phyloP scores from a whole-genome alignment of 176 grass and related monocot genomes.

The Paspalum vaginatum region DNA sequence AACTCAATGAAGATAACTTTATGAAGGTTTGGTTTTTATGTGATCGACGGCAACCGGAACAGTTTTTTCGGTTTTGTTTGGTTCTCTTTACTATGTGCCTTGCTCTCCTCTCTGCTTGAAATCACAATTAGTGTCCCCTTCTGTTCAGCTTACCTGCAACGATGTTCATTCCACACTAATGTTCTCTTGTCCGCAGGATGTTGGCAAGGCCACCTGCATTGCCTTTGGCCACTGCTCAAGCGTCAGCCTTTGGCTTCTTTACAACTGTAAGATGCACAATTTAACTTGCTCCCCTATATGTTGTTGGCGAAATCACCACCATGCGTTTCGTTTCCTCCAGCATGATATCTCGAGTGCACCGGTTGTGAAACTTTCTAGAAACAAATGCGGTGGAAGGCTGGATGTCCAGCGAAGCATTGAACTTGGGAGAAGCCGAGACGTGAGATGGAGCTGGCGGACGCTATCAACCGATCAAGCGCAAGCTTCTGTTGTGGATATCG shows the following conservation, averaged over 20 bases:
- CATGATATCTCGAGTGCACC: conserved; percentile 23
- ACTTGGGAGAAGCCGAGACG: neutral
- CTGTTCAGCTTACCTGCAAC: neutral
- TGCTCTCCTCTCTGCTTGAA: neutral
- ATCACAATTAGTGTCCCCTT: neutral
- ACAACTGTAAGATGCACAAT: conserved; percentile 46
- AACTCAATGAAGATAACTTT: neutral
- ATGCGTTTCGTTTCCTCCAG: conserved; percentile 39
- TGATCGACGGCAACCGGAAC: neutral
- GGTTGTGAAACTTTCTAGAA: conserved; percentile 9
- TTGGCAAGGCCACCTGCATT: conserved; percentile 36
- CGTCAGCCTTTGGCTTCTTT: neutral
- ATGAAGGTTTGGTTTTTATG: neutral
- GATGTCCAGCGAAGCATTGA: neutral
- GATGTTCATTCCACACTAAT: neutral
- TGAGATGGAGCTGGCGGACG: conserved; percentile 32
- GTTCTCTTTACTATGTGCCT: neutral
- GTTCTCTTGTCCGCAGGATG: conserved; percentile 30
- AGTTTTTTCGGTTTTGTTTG: neutral
- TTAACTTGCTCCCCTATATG: conserved; percentile 16
- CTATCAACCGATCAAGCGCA: conserved; percentile 54
- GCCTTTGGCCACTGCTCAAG: conserved; percentile 21
- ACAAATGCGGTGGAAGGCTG: conserved; percentile 42
- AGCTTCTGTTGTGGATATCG: conserved; percentile 36
- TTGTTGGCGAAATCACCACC: neutral